These are phyloP conservation scores for Cardamine resedifolia DNA, from an alignment of 345 rosid species.

Conservation along the genomic window DNA sequence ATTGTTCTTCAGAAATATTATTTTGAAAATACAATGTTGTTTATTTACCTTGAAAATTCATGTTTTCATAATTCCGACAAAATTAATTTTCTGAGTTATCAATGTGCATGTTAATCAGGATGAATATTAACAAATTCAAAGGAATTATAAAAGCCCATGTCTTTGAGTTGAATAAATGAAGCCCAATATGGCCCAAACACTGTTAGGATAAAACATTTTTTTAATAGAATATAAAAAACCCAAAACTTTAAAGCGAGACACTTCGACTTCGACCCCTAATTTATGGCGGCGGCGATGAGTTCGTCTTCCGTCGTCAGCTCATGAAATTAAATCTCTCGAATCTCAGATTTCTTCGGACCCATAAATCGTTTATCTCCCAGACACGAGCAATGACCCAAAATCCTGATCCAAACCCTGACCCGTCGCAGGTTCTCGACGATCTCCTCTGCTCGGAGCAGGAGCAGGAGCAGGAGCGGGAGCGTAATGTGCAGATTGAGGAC, in stretches of 20 bases:
- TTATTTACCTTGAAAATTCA: not conserved
- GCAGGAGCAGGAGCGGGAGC: no score
- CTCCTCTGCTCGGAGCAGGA: conserved; percentile 38
- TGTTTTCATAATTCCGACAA: no score
- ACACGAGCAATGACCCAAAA: conserved; percentile 37
- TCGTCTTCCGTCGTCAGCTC: conserved; percentile 44
- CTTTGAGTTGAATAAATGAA: not conserved
- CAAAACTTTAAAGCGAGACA: not conserved
- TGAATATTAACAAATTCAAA: not conserved
- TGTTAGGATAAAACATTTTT: not conserved
- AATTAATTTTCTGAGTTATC: not conserved
- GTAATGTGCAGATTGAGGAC: conserved; percentile 11
- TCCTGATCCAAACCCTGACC: conserved; percentile 27
- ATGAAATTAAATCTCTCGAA: conserved; percentile 44
- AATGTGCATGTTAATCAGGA: not conserved
- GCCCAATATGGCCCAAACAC: conserved; percentile 22
- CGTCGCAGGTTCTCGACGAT: conserved; percentile 38
- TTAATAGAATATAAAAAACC: not conserved
- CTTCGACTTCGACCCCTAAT: conserved; percentile 29
- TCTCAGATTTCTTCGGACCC: conserved; percentile 20
- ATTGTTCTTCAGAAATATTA: not conserved
- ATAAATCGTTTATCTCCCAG: conserved; percentile 40
- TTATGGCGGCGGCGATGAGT: conserved; percentile 63
- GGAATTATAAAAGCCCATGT: not conserved
- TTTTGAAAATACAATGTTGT: not conserved